These are phyloP conservation scores for Phytophthora boehmeriae DNA, from an alignment of 352 stramenopile genomes.

Conservation along the genomic window DNA sequence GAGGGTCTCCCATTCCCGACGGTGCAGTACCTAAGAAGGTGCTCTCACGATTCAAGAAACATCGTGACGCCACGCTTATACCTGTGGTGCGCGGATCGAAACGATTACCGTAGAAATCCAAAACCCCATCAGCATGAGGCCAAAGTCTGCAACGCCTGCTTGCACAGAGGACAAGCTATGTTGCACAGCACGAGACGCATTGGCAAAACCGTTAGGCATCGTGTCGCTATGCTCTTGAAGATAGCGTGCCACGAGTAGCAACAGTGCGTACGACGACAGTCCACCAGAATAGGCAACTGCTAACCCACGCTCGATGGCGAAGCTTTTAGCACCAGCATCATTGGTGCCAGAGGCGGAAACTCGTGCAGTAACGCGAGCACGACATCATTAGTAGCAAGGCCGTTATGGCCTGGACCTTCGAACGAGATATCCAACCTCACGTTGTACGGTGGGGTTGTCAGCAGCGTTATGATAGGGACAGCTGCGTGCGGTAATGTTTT, in stretches of 20 bases:
- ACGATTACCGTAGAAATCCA: slow-evolving; percentile 97
- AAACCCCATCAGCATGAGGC: slow-evolving; percentile 94
- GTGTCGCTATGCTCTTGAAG: slow-evolving; percentile 86
- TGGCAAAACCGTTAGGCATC: slow-evolving; percentile 65
- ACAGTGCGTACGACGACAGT: slow-evolving; percentile 95
- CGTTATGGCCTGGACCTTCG: slow-evolving; percentile 96
- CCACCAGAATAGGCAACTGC: slow-evolving; percentile 96
- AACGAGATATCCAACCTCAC: slow-evolving; percentile 97
- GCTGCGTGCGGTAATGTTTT: slow-evolving; percentile 97
- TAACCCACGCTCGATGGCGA: slow-evolving; percentile 92
- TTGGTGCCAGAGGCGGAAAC: slow-evolving; percentile 93
- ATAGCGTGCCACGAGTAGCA: slow-evolving; percentile 96
- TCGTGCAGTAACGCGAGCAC: slow-evolving; percentile 93
- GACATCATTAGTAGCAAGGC: slow-evolving; percentile 94
- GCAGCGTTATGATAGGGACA: slow-evolving; percentile 97
- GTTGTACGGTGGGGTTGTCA: slow-evolving; percentile 78
- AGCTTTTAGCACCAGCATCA: slow-evolving; percentile 98
- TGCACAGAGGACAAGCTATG: slow-evolving; percentile 69
- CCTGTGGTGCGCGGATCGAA: slow-evolving; percentile 92
- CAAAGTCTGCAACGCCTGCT: slow-evolving; percentile 85
- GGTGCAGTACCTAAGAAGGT: slow-evolving; percentile 35
- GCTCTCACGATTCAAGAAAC: slow-evolving; percentile 83
- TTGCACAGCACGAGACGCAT: slow-evolving; percentile 60
- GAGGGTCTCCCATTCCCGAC: slow-evolving; percentile 29
- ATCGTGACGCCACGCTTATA: slow-evolving; percentile 86